phyloP scores from a whole-genome alignment of 2,329 filamentous ascomycete genomes.

The Amauroascus verrucosus region DNA sequence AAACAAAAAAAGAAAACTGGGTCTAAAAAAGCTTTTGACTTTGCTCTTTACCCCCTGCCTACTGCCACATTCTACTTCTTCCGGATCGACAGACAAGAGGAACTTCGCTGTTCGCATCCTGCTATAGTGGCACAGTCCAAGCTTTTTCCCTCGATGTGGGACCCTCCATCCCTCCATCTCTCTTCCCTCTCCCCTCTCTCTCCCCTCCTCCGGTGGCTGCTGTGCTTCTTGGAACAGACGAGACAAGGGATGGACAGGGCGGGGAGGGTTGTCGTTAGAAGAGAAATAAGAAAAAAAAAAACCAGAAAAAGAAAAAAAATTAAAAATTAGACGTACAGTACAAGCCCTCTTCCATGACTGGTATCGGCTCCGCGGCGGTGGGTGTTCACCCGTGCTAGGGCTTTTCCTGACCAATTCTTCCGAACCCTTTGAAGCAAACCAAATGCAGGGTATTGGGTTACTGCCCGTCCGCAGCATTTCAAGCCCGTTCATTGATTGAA shows the following conservation, averaged over 20 bases:
- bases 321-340: slow-evolving; percentile 6
- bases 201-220: background rate
- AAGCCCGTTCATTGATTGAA: slow-evolving; percentile 10
- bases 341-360: slow-evolving; percentile 1
- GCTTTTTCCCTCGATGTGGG: slow-evolving; percentile 8
- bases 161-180: background rate
- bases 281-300: too few species aligned
- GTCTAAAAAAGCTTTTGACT: background rate
- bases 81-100: slow-evolving; percentile 10
- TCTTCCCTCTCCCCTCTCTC: background rate
- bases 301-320: background rate
- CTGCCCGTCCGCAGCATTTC: slow-evolving; percentile 11
- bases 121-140: slow-evolving; percentile 13
- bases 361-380: background rate
- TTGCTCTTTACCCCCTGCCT: background rate
- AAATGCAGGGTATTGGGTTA: slow-evolving; percentile 9
- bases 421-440: slow-evolving; percentile 6
- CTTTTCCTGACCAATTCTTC: slow-evolving; percentile 6
- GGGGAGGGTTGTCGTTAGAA: slow-evolving; percentile 1
- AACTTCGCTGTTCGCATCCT: slow-evolving; percentile 11
- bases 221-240: slow-evolving; percentile 3
- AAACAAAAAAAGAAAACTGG: background rate
- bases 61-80: background rate
- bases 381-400: background rate
- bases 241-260: background rate